Conservation (phyloP, 1,139 yeast genomes). For the Suhomyces kunorum region DNA sequence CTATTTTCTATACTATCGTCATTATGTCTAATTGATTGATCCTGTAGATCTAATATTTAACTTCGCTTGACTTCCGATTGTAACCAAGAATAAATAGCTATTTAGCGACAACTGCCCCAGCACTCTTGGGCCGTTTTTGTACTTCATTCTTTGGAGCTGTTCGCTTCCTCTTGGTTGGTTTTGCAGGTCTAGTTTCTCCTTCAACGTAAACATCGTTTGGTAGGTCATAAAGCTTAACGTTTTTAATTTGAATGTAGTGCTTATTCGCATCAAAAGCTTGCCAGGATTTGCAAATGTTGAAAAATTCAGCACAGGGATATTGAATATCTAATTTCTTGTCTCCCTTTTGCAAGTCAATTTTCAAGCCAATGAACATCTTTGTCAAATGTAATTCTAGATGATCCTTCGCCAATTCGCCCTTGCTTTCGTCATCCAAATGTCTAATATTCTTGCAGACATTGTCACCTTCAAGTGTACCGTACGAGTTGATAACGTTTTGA, state of each 20-base stretch:
- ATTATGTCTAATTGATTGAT: no score
- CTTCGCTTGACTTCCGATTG: no score
- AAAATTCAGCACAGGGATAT: constrained; percentile 89
- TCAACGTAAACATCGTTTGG: constrained; percentile 84
- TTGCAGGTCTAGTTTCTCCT: constrained; percentile 56
- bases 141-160: no score
- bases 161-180: no score
- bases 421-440: constrained; percentile 17
- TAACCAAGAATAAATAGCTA: no score
- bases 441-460: constrained; percentile 19
- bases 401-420: no score
- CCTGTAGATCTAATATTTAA: no score
- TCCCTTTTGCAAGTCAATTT: constrained; percentile 50
- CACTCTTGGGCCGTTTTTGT: no score
- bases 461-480: constrained; percentile 53
- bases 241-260: constrained; percentile 67
- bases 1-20: no score
- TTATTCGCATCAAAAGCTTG: constrained; percentile 59
- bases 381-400: constrained; percentile 79
- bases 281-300: constrained; percentile 75
- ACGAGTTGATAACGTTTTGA: constrained; percentile 56
- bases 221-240: constrained; percentile 76
- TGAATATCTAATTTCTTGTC: constrained; percentile 77
- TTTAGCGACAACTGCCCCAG: no score
- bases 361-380: constrained; percentile 78